A percentile compares a stretch with the other conserved stretches of the same genome.
phyloP scores from a whole-genome alignment of 352 stramenopile genomes.

The Pythium sukuiense region DNA sequence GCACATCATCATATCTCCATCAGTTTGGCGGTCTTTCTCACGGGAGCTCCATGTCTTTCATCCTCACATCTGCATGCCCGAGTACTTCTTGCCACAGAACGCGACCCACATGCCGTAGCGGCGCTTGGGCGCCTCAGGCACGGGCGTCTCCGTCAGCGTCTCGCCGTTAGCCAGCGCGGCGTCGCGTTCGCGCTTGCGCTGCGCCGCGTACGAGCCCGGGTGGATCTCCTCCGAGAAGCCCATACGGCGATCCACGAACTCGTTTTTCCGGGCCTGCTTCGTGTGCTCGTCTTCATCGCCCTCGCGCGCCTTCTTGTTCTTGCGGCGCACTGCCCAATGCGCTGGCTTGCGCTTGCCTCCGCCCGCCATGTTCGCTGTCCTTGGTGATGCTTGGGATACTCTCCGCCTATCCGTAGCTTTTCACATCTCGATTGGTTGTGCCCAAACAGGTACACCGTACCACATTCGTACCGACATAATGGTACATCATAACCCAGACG shows the following conservation, averaged over 20 bases:
- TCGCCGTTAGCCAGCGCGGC: conserved; percentile 12
- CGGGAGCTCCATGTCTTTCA: not conserved
- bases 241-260: conserved; percentile 46
- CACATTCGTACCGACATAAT: not conserved
- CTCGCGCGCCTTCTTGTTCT: conserved; percentile 65
- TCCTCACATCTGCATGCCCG: conserved; percentile 85
- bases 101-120: conserved; percentile 84
- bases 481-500: conserved; percentile 11
- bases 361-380: conserved; percentile 9
- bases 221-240: conserved; percentile 66
- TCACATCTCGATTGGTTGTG: conserved; percentile 11
- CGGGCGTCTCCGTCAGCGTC: conserved; percentile 3
- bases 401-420: not conserved
- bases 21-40: not conserved
- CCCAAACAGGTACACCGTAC: conserved; percentile 8
- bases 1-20: conserved; percentile 8
- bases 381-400: not conserved
- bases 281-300: conserved; percentile 15
- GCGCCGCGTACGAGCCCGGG: conserved; percentile 75
- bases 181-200: conserved; percentile 26
- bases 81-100: conserved; percentile 90
- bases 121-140: conserved; percentile 39
- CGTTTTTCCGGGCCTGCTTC: conserved; percentile 24
- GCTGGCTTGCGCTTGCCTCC: conserved; percentile 70
- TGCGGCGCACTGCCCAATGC: conserved; percentile 72